These are phyloP conservation scores for Haplosporangium gracile DNA, from an alignment of 192 early-diverging fungal genomes.

Conservation along the genomic window DNA sequence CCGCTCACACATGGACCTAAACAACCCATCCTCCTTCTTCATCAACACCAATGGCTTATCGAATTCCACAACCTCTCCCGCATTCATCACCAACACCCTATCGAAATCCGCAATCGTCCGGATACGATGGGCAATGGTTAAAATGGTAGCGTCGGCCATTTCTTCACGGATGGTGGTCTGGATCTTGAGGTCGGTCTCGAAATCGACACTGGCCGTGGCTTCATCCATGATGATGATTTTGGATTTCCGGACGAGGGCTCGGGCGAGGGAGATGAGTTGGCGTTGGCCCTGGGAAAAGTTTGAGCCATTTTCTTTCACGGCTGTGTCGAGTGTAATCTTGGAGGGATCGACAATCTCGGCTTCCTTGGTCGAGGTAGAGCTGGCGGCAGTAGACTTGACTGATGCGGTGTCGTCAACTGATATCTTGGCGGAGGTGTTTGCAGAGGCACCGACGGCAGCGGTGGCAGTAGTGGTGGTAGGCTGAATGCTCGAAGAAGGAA, in stretches of 20 bases:
- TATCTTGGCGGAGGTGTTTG: not conserved
- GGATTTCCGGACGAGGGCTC: constrained; percentile 75
- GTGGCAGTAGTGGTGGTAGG: not conserved
- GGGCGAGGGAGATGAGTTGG: constrained; percentile 78
- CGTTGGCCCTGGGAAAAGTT: constrained; percentile 83
- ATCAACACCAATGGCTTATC: constrained; percentile 85
- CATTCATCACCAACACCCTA: constrained; percentile 73
- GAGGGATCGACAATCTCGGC: constrained; percentile 33
- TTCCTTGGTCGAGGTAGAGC: not conserved
- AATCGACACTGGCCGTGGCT: constrained; percentile 92
- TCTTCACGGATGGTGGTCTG: constrained; percentile 84
- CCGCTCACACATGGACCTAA: constrained; percentile 84
- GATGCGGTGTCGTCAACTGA: not conserved
- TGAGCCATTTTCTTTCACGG: constrained; percentile 82
- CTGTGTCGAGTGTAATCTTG: constrained; percentile 70
- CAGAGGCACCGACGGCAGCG: not conserved
- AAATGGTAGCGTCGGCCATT: constrained; percentile 78
- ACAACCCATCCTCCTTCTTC: constrained; percentile 69
- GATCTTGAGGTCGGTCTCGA: constrained; percentile 84
- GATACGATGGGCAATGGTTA: constrained; percentile 91
- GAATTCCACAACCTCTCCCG: constrained; percentile 84
- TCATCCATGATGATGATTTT: constrained; percentile 86
- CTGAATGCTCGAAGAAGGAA: constrained; percentile 26
- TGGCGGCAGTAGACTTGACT: constrained; percentile 3
- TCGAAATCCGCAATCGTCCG: constrained; percentile 84